Evolutionary conservation across 208 protist genomes (phyloP).

Genomic region (Lotmaria passim): DNA sequence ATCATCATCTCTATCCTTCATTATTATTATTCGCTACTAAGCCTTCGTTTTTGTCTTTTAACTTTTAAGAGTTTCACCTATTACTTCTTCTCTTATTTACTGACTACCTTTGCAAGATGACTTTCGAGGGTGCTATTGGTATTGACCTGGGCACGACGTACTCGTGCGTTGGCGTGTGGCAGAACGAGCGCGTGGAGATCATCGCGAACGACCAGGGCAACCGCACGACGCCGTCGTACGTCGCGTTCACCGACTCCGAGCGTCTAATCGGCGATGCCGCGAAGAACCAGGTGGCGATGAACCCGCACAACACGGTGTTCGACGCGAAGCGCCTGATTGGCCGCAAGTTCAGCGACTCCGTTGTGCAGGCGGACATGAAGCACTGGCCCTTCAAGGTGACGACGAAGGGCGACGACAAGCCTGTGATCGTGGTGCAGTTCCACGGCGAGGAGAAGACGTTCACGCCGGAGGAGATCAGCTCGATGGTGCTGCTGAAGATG

Average conservation of each 20-base stretch:
- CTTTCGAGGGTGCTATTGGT: slow-evolving; percentile 89
- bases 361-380: slow-evolving; percentile 96
- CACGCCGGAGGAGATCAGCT: slow-evolving; percentile 86
- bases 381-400: slow-evolving; percentile 83
- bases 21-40: no score
- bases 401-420: slow-evolving; percentile 81
- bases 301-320: slow-evolving; percentile 93
- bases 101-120: slow-evolving; percentile 73
- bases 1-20: no score
- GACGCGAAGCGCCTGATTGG: slow-evolving; percentile 94
- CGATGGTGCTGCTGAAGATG: slow-evolving; percentile 94
- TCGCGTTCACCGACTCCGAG: slow-evolving; percentile 96
- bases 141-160: slow-evolving; percentile 97
- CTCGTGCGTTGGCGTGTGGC: slow-evolving; percentile 96
- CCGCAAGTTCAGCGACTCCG: slow-evolving; percentile 90
- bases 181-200: slow-evolving; percentile 94
- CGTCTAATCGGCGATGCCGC: slow-evolving; percentile 89
- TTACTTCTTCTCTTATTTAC: slow-evolving; percentile 34
- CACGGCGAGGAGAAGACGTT: slow-evolving; percentile 78
- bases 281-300: slow-evolving; percentile 91
- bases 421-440: slow-evolving; percentile 76
- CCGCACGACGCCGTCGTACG: slow-evolving; percentile 95
- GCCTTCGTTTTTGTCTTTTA: no score
- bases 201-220: slow-evolving; percentile 94
- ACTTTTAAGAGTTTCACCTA: no score